These are phyloP conservation scores for Zasmidium cellare DNA, from an alignment of 2,329 filamentous ascomycete genomes.

Conservation along the genomic window DNA sequence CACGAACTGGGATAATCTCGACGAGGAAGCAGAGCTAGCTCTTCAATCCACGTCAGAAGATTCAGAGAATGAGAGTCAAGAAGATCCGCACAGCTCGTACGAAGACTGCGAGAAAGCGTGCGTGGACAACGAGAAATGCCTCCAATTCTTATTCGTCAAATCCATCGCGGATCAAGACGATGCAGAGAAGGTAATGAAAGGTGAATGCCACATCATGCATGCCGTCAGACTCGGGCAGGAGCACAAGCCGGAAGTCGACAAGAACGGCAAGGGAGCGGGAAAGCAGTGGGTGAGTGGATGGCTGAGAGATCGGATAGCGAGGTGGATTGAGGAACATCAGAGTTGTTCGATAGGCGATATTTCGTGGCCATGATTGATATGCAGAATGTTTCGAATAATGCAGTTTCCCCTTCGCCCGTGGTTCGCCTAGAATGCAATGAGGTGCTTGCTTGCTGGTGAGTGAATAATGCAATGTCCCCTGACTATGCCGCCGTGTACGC, in stretches of 20 bases:
- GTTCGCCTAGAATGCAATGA: too few species aligned
- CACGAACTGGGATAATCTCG: conserved; percentile 22
- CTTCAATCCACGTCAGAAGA: conserved; percentile 9
- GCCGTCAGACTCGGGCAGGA: conserved; percentile 21
- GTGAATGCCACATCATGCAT: conserved; percentile 22
- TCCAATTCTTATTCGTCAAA: conserved; percentile 20
- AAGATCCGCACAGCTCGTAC: conserved; percentile 10
- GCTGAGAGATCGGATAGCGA: conserved; percentile 15
- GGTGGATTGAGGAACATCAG: conserved; percentile 6
- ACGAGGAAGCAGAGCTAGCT: conserved; percentile 10
- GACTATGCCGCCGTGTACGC: too few species aligned
- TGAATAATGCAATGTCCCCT: too few species aligned
- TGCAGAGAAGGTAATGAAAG: neutral
- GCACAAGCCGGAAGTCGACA: conserved; percentile 7
- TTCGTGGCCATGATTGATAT: too few species aligned
- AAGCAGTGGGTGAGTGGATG: conserved; percentile 19
- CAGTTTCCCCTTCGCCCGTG: too few species aligned
- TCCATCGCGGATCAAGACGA: conserved; percentile 1
- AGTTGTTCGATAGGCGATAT: neutral
- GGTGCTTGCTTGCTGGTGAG: too few species aligned
- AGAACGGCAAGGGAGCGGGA: neutral
- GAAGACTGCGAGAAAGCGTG: conserved; percentile 19
- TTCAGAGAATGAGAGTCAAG: neutral
- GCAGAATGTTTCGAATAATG: too few species aligned
- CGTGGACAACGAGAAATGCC: conserved; percentile 19